phyloP scores from a whole-genome alignment of 192 early-diverging fungal genomes.

The Backusella tuberculispora region DNA sequence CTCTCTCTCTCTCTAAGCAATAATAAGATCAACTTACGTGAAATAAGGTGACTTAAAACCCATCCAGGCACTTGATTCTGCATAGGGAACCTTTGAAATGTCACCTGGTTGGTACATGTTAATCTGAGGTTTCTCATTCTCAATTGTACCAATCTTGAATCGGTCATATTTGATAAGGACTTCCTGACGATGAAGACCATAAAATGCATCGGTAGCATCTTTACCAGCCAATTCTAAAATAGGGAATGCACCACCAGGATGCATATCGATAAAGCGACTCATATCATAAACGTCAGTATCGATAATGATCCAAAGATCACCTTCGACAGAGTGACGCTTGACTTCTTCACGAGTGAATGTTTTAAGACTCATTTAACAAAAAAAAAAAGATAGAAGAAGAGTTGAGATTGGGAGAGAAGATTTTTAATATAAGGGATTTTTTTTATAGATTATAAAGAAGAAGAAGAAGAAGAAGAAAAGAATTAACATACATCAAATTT shows the following conservation, averaged over 20 bases:
- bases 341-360: slow-evolving; percentile 36
- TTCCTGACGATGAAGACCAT: slow-evolving; percentile 48
- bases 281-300: slow-evolving; percentile 64
- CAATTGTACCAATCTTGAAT: slow-evolving; percentile 70
- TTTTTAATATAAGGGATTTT: not conserved
- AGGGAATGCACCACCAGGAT: slow-evolving; percentile 61
- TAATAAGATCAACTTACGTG: slow-evolving; percentile 26
- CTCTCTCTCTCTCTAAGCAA: not conserved
- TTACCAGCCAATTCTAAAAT: slow-evolving; percentile 78
- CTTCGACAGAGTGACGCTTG: slow-evolving; percentile 29
- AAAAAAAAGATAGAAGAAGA: not conserved
- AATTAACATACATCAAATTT: not conserved
- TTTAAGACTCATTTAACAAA: slow-evolving; percentile 9
- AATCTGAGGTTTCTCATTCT: slow-evolving; percentile 40
- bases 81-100: slow-evolving; percentile 67
- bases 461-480: not conserved
- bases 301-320: slow-evolving; percentile 65
- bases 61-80: slow-evolving; percentile 71
- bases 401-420: not conserved
- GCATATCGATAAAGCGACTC: slow-evolving; percentile 57
- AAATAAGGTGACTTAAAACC: slow-evolving; percentile 42
- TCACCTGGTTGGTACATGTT: slow-evolving; percentile 64
- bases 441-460: not conserved
- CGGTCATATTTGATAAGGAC: slow-evolving; percentile 70
- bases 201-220: slow-evolving; percentile 68